Percentiles rank a stretch among this genome's conserved stretches.
phyloP scores from a whole-genome alignment of 176 grass and related monocot genomes.

The Urochloa ruziziensis region DNA sequence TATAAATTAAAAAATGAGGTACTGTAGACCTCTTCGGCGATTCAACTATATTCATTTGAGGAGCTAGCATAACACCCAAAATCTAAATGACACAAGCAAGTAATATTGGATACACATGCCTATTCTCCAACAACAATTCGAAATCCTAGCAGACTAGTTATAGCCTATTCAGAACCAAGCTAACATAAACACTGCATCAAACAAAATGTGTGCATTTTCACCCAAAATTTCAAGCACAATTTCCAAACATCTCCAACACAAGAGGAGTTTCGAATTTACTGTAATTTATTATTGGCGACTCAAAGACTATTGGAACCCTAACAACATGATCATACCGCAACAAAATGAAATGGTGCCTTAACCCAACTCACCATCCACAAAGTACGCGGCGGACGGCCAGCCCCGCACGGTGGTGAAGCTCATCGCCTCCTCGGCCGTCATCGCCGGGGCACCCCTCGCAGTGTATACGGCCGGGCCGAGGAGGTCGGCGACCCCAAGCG shows the following conservation, averaged over 20 bases:
- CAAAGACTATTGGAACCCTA: not conserved
- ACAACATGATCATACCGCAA: not conserved
- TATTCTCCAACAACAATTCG: not conserved
- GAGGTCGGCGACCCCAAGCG: constrained; percentile 49
- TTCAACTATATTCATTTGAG: too few relatives aligned
- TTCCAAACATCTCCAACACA: not conserved
- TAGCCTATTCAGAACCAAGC: not conserved
- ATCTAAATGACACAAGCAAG: not conserved
- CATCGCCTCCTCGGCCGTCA: constrained; percentile 64
- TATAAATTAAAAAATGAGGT: too few relatives aligned
- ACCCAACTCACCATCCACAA: constrained; percentile 58
- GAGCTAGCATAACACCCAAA: too few relatives aligned
- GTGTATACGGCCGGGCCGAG: constrained; percentile 12
- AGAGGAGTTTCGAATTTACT: not conserved
- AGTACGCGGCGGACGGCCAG: constrained; percentile 67
- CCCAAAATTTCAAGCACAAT: not conserved
- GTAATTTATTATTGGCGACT: not conserved
- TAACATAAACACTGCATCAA: not conserved
- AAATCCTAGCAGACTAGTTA: not conserved
- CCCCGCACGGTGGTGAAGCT: constrained; percentile 55
- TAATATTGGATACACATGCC: not conserved
- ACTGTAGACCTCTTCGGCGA: too few relatives aligned
- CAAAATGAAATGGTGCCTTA: not conserved
- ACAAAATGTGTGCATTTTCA: not conserved
- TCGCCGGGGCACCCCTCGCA: not conserved